Evolutionary conservation across 495 filamentous ascomycete genomes (phyloP).

Genomic region (Aspergillus sclerotiicarbonarius): DNA sequence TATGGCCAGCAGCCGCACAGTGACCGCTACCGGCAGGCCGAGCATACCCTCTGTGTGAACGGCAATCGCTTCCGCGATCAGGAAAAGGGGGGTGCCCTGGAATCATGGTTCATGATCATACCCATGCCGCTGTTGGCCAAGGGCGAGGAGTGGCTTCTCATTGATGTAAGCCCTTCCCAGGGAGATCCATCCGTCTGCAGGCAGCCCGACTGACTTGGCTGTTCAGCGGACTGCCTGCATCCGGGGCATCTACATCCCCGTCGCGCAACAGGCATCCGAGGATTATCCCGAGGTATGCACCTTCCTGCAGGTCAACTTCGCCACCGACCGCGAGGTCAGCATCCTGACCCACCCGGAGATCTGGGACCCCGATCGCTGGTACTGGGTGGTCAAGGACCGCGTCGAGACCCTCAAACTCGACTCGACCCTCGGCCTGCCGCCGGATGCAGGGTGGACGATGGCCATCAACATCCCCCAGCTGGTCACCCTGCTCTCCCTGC

Average conservation of each 20-base stretch:
- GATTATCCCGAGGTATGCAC: slow-evolving; percentile 6
- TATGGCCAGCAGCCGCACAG: neutral
- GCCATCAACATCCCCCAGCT: slow-evolving; percentile 6
- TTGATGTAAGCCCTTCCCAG: slow-evolving; percentile 4
- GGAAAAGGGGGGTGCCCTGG: slow-evolving; percentile 4
- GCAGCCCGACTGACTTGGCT: no score
- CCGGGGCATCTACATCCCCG: slow-evolving; percentile 8
- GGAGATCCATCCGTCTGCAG: neutral
- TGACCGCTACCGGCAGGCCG: neutral
- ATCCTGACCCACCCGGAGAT: neutral
- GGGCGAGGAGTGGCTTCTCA: neutral
- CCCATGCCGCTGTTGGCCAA: slow-evolving; percentile 6
- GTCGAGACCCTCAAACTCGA: neutral
- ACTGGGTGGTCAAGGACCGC: neutral
- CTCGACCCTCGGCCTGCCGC: neutral
- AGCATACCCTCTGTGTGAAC: slow-evolving; percentile 6
- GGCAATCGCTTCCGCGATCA: slow-evolving; percentile 4
- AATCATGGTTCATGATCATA: slow-evolving; percentile 10
- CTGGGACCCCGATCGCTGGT: neutral
- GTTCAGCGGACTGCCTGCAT: slow-evolving; percentile 4
- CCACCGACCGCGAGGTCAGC: neutral
- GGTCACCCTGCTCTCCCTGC: slow-evolving; percentile 3
- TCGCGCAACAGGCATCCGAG: slow-evolving; percentile 5
- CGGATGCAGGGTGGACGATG: neutral
- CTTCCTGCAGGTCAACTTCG: slow-evolving; percentile 8